phyloP scores from a whole-genome alignment of 2,329 filamentous ascomycete genomes.

The Fusarium zealandicum region DNA sequence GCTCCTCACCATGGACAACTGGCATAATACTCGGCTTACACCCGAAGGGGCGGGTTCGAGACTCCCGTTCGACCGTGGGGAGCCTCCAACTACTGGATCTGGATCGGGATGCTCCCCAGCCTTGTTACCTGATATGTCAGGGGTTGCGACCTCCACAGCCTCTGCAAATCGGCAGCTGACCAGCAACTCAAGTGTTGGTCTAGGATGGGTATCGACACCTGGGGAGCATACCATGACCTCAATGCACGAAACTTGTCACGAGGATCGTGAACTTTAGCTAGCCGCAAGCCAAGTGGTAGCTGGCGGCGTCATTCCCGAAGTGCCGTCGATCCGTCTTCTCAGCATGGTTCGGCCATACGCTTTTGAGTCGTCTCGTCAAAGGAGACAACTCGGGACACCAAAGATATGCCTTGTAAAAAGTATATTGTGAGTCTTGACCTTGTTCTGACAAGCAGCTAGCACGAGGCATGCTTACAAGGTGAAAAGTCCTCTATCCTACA shows the following conservation, averaged over 20 bases:
- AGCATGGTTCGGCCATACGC: neutral
- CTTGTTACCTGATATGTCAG: conserved; percentile 21
- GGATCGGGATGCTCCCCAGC: conserved; percentile 12
- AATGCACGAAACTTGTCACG: conserved; percentile 9
- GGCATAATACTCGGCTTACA: conserved; percentile 9
- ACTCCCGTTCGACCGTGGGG: conserved; percentile 20
- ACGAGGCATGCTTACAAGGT: too few species aligned
- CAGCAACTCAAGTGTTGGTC: conserved; percentile 12
- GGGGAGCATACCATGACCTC: conserved; percentile 24
- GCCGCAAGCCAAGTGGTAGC: conserved; percentile 15
- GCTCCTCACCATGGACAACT: conserved; percentile 5
- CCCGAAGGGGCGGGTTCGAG: conserved; percentile 20
- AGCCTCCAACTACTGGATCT: conserved; percentile 22
- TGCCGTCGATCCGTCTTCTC: conserved; percentile 16
- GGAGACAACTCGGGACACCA: neutral
- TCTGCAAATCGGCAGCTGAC: conserved; percentile 22
- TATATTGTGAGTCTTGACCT: too few species aligned
- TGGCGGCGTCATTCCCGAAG: conserved; percentile 30
- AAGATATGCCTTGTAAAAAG: neutral
- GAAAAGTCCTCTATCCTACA: too few species aligned
- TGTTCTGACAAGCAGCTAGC: too few species aligned
- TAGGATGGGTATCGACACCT: conserved; percentile 6
- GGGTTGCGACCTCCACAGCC: conserved; percentile 15
- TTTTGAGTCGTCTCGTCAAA: neutral
- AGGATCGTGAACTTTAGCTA: conserved; percentile 8